Conservation (phyloP, 2,329 filamentous ascomycete genomes). For the Aciculosporium take region DNA sequence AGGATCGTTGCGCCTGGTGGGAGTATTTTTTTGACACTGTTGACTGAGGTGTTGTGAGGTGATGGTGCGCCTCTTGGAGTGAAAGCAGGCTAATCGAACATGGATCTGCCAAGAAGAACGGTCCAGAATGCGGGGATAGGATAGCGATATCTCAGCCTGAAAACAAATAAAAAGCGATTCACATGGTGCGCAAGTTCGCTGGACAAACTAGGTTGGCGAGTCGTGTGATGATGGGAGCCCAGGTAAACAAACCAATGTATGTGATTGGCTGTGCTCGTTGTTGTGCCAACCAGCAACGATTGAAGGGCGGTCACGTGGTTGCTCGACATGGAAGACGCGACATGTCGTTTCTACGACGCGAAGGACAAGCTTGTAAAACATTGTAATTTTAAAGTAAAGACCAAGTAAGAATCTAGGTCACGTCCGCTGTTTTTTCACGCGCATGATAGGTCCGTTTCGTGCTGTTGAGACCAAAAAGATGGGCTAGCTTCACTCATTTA, state of each 20-base stretch:
- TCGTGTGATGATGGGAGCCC: not conserved
- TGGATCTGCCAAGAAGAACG: not conserved
- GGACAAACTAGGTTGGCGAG: not conserved
- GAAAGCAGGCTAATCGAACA: not conserved
- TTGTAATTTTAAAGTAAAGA: no score
- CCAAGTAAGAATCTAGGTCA: no score
- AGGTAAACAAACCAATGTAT: slow-evolving; percentile 11
- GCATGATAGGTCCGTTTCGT: no score
- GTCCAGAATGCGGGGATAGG: not conserved
- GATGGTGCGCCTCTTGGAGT: not conserved
- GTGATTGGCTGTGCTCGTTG: slow-evolving; percentile 16
- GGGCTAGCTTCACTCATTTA: slow-evolving; percentile 13
- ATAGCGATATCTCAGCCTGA: slow-evolving; percentile 1
- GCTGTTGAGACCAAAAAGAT: not conserved
- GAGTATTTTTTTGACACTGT: not conserved
- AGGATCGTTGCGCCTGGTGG: not conserved
- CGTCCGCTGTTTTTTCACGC: not conserved
- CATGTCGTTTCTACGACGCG: not conserved
- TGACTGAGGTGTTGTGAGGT: not conserved
- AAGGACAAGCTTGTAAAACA: not conserved
- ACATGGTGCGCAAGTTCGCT: not conserved
- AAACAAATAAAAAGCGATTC: not conserved
- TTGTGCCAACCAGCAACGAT: slow-evolving; percentile 17
- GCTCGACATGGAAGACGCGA: not conserved
- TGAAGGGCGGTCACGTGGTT: not conserved